Evolutionary conservation across 495 filamentous ascomycete genomes (phyloP).

Genomic region (Talaromyces thailandensis): DNA sequence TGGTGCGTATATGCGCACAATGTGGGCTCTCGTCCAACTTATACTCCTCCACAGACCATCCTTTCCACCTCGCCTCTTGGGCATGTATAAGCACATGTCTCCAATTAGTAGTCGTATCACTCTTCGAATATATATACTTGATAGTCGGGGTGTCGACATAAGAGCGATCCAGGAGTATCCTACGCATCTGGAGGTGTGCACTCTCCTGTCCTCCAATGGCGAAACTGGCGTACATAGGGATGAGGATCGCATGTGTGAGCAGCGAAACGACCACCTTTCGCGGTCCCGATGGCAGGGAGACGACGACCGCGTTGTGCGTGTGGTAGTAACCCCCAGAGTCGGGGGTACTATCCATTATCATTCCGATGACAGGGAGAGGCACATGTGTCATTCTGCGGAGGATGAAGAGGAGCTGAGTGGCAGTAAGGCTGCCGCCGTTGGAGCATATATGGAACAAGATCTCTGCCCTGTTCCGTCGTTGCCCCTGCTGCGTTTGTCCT

Average conservation of each 20-base stretch:
- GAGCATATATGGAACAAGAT: constrained; percentile 23
- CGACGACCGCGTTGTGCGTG: constrained; percentile 14
- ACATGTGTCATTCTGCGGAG: constrained; percentile 13
- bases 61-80: constrained; percentile 16
- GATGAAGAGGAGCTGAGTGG: constrained; percentile 16
- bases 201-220: constrained; percentile 17
- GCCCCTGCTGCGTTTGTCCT: neutral
- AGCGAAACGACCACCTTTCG: constrained; percentile 7
- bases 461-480: neutral
- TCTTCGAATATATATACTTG: constrained; percentile 26
- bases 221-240: constrained; percentile 14
- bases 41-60: constrained; percentile 18
- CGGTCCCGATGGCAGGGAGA: constrained; percentile 10
- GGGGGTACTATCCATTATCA: constrained; percentile 24
- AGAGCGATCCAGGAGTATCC: constrained; percentile 11
- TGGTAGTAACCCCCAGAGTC: constrained; percentile 18
- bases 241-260: constrained; percentile 13
- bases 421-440: constrained; percentile 20
- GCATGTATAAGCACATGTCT: constrained; percentile 24
- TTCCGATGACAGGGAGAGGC: constrained; percentile 9
- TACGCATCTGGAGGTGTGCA: constrained; percentile 16
- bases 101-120: constrained; percentile 26
- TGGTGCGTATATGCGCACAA: constrained; percentile 20
- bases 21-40: constrained; percentile 23
- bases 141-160: constrained; percentile 11